Base-by-base conservation (phyloP, 129 eudicot species). In the Ambrosia trifida region DNA sequence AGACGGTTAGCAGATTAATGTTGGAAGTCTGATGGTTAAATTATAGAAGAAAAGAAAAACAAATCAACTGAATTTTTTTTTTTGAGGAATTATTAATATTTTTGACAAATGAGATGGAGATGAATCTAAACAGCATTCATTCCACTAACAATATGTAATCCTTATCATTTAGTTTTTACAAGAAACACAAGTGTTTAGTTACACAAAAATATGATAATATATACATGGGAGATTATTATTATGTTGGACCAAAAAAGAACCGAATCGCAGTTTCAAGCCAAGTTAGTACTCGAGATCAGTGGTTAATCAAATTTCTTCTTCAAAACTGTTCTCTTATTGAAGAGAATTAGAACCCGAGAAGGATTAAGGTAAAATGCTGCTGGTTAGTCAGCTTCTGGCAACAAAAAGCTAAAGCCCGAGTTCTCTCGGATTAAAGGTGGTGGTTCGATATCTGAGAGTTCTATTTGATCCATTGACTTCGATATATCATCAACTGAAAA, bases 401-500 rank as follows among this genome's bases (percentile, higher is more conserved):
- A 76, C 80, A 92, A 80, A 80, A 92, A 92, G 78, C 89, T 89
- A 80, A 92, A 92, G 69, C 96, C 95, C 1, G 98, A 81, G 66
- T 86, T 85, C 35, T 89, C 91, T 30, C 85, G 86, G 57, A 92
- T 80, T 20, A 80, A 66, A 30, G 83, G 76, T 12, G 96, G 98
- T 46, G 98, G 91, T 68, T 89, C 89, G 12, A 92, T 58, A 19
- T 92, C 98, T 0, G 86, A 24, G 24, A 92, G 77, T 57, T 92
- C 98, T 61, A 86, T 85, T 46, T 89, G 90, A 72, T 85, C 88
- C 98, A 92, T 92, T 5, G 98, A 89, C 70, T 92, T 92, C 10
- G 98, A 83, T 85, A 92, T 83, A 77, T 92, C 98, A 76, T 92
- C 98, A 41, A 92, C 98, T 9, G 98, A 85, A 71, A 92, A 92